phyloP scores from a whole-genome alignment of 2,329 filamentous ascomycete genomes.

The Sclerotinia subarctica region DNA sequence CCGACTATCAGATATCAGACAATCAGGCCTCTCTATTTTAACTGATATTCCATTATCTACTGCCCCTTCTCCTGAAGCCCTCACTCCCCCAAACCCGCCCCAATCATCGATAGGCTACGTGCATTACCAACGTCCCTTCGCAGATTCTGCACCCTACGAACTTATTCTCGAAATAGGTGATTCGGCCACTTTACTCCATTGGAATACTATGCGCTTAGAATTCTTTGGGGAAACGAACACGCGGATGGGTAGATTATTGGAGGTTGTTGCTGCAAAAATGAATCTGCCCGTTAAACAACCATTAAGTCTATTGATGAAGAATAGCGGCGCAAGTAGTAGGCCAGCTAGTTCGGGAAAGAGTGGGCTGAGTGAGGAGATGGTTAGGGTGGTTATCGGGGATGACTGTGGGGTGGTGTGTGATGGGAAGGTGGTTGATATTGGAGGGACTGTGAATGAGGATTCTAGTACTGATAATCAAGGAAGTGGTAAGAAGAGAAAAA shows the following conservation, averaged over 20 bases:
- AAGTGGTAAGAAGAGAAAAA: constrained; percentile 24
- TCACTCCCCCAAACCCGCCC: constrained; percentile 26
- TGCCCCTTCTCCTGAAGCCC: constrained; percentile 30
- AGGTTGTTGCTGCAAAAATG: constrained; percentile 78
- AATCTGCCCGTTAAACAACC: constrained; percentile 62
- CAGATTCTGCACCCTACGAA: constrained; percentile 71
- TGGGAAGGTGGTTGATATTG: constrained; percentile 41
- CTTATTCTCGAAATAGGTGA: constrained; percentile 77
- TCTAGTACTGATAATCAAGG: not conserved
- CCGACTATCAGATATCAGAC: constrained; percentile 81
- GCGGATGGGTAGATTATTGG: constrained; percentile 69
- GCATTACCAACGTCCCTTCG: constrained; percentile 78
- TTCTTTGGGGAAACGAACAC: constrained; percentile 71
- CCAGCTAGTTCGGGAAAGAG: constrained; percentile 66
- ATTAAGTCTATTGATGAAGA: constrained; percentile 63
- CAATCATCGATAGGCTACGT: constrained; percentile 53
- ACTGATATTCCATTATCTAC: constrained; percentile 43
- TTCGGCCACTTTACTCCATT: constrained; percentile 54
- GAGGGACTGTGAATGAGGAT: not conserved
- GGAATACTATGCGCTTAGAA: constrained; percentile 41
- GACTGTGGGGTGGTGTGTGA: constrained; percentile 60
- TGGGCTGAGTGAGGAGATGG: constrained; percentile 65
- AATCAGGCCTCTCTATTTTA: constrained; percentile 71
- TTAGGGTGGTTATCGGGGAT: constrained; percentile 60
- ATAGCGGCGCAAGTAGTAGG: constrained; percentile 59